A percentile compares a stretch with the other conserved stretches of the same genome.
Conservation (phyloP, 495 filamentous ascomycete species). For the Aspergillus ellipticus region DNA sequence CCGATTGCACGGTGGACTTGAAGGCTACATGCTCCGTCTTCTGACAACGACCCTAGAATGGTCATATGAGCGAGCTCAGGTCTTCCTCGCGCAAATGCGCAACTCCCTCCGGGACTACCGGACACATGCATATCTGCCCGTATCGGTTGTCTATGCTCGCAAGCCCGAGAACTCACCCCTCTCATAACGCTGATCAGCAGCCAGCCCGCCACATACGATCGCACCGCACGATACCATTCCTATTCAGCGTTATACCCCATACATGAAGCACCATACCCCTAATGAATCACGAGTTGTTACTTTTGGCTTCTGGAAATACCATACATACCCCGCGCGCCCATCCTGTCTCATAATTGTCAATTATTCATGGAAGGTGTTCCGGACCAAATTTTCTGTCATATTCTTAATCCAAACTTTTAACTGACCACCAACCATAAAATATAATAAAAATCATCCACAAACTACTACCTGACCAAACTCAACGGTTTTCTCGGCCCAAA, state of each 20-base stretch:
- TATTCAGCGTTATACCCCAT: not conserved
- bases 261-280: not conserved
- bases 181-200: not conserved
- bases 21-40: conserved; percentile 53
- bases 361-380: too few species aligned
- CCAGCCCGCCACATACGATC: too few species aligned
- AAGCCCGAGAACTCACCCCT: conserved; percentile 8
- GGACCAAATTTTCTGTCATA: too few species aligned
- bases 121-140: conserved; percentile 26
- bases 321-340: too few species aligned
- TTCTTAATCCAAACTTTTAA: too few species aligned
- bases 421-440: too few species aligned
- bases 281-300: too few species aligned
- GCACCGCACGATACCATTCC: not conserved
- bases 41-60: conserved; percentile 52
- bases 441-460: too few species aligned
- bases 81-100: conserved; percentile 26
- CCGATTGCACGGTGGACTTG: conserved; percentile 59
- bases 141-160: conserved; percentile 20
- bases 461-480: too few species aligned
- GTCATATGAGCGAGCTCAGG: conserved; percentile 20
- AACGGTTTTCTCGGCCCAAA: too few species aligned
- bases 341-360: too few species aligned
- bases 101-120: conserved; percentile 15
- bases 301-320: too few species aligned